Base-by-base conservation (phyloP, 371 early-diverging fungal species). In the Haplosporangium sp. region DNA sequence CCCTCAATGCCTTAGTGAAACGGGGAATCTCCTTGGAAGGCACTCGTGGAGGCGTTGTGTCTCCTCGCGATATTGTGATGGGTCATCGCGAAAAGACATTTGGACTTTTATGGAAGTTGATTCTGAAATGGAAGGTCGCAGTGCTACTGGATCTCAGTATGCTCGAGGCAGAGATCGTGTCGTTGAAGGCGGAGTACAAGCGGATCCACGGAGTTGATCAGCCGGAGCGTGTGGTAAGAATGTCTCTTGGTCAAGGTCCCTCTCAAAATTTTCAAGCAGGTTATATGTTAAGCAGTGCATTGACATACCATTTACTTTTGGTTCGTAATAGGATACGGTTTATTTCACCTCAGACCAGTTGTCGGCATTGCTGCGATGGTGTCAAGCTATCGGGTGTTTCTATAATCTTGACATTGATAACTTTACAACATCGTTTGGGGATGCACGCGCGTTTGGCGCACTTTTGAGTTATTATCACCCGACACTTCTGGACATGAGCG, bases 51-150 rank as follows among this genome's bases (percentile, higher is more conserved):
- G 81, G 81, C 18, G 47, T 66, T 13, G 74, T 81, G 20, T 53
- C n/a, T n/a, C 53, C 83, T 42, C 58, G 70, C 12, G 81, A 81
- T 37, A 72, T 83, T 38, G 83, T 77, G 4, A 70, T 81, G 37
- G 83, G 83, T 8, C 73, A 83, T 21, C 81, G 83, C 10, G 79
- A 83, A 55, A 83, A 83, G 62, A 83, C 81, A 4, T 75, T 83
- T 59, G 83, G 77, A 5, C 61, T 83, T 11, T 47, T 83, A 5
- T 83, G 83, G 83, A 77, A 71, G 29, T 46, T 83, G 48, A 71
- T 81, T 46, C 58, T 75, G 50, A 69, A 74, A 20, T 83, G 83
- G 83, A 73, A 77, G 41, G 69, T 83, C 6, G 59, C 81, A 16
- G 73, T 66, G 5, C 54, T 82, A 18, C 52, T 82, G 23, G 76